phyloP scores from a whole-genome alignment of 2,329 filamentous ascomycete species.

The Colletotrichum horii region DNA sequence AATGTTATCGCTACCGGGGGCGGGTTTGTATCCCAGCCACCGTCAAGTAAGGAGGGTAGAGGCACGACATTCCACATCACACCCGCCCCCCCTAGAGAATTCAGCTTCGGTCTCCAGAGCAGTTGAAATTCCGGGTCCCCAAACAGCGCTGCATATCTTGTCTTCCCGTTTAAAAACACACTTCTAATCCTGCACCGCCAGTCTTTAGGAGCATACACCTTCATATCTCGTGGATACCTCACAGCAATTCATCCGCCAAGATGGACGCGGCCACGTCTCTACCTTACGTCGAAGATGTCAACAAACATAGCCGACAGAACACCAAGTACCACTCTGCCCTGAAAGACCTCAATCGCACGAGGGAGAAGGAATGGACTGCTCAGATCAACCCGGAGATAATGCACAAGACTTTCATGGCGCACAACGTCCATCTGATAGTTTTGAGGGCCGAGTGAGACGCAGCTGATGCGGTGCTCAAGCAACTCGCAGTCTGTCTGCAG shows the following conservation, averaged over 20 bases:
- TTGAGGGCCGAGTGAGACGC: neutral
- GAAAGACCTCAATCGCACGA: neutral
- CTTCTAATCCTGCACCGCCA: rapidly evolving
- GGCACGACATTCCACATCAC: neutral
- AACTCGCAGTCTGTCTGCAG: neutral
- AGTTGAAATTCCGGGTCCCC: neutral
- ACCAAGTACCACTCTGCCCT: neutral
- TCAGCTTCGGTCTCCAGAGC: neutral
- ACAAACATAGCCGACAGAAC: neutral
- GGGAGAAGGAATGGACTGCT: neutral
- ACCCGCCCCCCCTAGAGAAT: neutral
- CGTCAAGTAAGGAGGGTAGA: rapidly evolving
- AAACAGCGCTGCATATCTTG: neutral
- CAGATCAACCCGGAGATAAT: rapidly evolving
- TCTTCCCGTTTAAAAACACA: neutral
- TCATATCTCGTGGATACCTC: neutral
- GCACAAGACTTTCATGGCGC: neutral
- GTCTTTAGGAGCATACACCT: neutral
- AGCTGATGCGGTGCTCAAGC: neutral
- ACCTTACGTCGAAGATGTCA: neutral
- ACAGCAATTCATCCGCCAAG: neutral
- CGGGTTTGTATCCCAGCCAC: neutral
- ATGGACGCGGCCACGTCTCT: neutral
- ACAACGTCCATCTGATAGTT: neutral
- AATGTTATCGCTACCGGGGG: neutral